Base-by-base conservation (phyloP, 1,284 basidiomycete genomes). In the Cryptococcus amylolentus region DNA sequence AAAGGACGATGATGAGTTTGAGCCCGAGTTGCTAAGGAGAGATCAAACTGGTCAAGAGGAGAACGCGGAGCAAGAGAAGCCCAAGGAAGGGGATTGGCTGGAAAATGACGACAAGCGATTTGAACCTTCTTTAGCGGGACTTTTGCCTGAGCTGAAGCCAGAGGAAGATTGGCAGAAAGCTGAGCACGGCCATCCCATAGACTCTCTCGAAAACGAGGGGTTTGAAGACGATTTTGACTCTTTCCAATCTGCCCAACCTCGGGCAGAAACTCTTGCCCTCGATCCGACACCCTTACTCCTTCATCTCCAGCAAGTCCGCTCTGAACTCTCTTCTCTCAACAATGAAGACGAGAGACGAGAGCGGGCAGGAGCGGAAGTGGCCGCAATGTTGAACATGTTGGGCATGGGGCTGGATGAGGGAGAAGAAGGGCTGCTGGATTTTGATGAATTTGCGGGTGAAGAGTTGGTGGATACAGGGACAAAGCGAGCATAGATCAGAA, bases 241-340 rank as follows among this genome's bases (percentile, higher is more conserved):
- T 7, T 67, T 68, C 47, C 64, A 65, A 49, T 61, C 61, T n/a
- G 64, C 54, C 44, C 65, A 54, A 9, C 54, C 23, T 18, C 46
- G 27, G 16, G n/a, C 37, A 6, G 41, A 26, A 10, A 56, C 58
- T 23, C 40, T 64, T 14, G 58, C 68, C 3, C 56, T 72, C 14
- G 73, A 76, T 56, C 73, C 73, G 0, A 74, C 73, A 16, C 70
- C 73, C 8, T 46, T 76, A 12, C 59, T 76, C 1, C 46, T 71
- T 12, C 73, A 74, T 49, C 56, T 76, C 6, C 70, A 76, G 51
- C 50, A 60, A 14, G 69, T 76, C 9, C 63, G 73, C 18, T 67
- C 65, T 2, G 72, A 77, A 54, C 54, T 77, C 6, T 58, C 68
- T 8, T 57, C 54, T 2, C 55, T 77, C 13, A 54, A 52, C 18